Percentiles rank a stretch among this genome's conserved stretches.
phyloP scores from a whole-genome alignment of 768 basidiomycete species.

The Porpolomopsis calyptriformis region DNA sequence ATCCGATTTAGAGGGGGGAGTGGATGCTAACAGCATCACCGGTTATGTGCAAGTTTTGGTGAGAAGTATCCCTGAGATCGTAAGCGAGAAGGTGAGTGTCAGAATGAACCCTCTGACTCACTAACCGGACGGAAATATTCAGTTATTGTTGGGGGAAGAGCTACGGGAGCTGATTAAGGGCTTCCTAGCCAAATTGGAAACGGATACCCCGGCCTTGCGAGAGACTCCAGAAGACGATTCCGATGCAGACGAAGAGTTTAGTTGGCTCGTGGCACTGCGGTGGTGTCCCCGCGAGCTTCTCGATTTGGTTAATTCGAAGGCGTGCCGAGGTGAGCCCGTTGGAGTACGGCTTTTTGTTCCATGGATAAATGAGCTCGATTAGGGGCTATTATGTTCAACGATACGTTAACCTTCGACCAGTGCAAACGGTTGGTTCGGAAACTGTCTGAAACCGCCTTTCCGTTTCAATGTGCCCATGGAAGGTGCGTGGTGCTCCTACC shows the following conservation, averaged over 20 bases:
- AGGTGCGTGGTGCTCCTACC: slow-evolving; percentile 31
- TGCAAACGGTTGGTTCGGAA: slow-evolving; percentile 57
- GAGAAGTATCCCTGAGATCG: slow-evolving; percentile 52
- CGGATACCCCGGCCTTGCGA: slow-evolving; percentile 22
- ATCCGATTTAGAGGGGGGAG: slow-evolving; percentile 17
- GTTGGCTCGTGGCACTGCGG: slow-evolving; percentile 65
- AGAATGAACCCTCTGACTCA: slow-evolving; percentile 4
- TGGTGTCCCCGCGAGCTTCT: slow-evolving; percentile 77
- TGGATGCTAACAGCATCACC: slow-evolving; percentile 19
- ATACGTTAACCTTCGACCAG: slow-evolving; percentile 55
- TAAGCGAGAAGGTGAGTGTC: slow-evolving; percentile 51
- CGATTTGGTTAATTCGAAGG: slow-evolving; percentile 87
- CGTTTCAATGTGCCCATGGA: slow-evolving; percentile 97
- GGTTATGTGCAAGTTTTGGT: slow-evolving; percentile 61
- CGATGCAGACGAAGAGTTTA: slow-evolving; percentile 20
- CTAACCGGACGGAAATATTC: slow-evolving; percentile 7
- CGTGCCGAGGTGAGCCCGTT: slow-evolving; percentile 68
- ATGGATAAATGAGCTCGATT: background rate
- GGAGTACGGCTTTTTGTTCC: background rate
- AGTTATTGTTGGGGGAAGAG: slow-evolving; percentile 62
- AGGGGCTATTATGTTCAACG: slow-evolving; percentile 98
- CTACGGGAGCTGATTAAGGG: slow-evolving; percentile 67
- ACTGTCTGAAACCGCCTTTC: slow-evolving; percentile 64
- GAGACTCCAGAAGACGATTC: slow-evolving; percentile 6
- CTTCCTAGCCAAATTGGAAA: slow-evolving; percentile 53